These are phyloP conservation scores for Dorcoceras hygrometricum DNA, from an alignment of 257 asterid genomes.

Conservation along the genomic window DNA sequence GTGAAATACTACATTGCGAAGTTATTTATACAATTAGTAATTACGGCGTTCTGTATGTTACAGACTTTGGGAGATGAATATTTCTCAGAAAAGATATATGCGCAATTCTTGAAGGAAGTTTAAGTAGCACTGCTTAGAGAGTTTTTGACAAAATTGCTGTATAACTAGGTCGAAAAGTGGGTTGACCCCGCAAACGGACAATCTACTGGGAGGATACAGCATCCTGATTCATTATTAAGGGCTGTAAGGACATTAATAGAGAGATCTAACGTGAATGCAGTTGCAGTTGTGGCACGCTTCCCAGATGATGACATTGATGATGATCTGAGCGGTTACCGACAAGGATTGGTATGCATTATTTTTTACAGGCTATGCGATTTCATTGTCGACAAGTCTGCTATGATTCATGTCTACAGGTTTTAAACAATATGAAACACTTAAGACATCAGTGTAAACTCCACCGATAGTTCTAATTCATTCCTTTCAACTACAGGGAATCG, in stretches of 20 bases:
- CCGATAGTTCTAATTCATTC: slow-evolving; percentile 17
- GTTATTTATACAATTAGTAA: no score
- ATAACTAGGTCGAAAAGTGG: slow-evolving; percentile 74
- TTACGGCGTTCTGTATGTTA: no score
- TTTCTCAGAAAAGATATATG: no score
- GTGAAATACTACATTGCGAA: no score
- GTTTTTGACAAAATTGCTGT: slow-evolving; percentile 5
- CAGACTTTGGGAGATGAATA: no score
- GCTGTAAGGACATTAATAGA: slow-evolving; percentile 59
- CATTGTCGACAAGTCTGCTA: neutral
- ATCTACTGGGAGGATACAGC: slow-evolving; percentile 75
- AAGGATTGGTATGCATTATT: slow-evolving; percentile 53
- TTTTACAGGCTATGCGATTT: slow-evolving; percentile 1
- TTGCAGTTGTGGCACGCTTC: slow-evolving; percentile 88
- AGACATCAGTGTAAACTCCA: neutral
- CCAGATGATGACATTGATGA: slow-evolving; percentile 78
- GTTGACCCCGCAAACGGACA: slow-evolving; percentile 69
- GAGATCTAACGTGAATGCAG: slow-evolving; percentile 57
- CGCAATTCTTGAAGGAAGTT: neutral
- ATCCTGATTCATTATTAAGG: slow-evolving; percentile 75
- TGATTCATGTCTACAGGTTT: neutral
- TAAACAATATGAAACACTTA: neutral
- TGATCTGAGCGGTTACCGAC: slow-evolving; percentile 59
- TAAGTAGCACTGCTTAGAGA: neutral
- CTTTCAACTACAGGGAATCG: slow-evolving; percentile 58